Conservation (phyloP, 495 filamentous ascomycete genomes). For the Clavariopsis aquatica region DNA sequence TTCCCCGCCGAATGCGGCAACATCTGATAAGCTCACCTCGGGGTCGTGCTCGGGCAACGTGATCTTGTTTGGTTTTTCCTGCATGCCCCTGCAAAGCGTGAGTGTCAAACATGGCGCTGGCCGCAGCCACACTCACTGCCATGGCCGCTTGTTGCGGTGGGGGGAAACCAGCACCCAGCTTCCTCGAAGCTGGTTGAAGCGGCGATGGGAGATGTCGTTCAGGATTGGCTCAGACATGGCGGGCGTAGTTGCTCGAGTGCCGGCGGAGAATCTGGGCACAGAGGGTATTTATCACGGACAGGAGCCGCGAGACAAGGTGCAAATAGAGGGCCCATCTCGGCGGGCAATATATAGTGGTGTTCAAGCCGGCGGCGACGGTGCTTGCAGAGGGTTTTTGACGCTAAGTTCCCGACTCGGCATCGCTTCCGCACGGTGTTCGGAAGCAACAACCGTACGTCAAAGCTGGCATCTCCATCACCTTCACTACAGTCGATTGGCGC, state of each 20-base stretch:
- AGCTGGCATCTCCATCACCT: not conserved
- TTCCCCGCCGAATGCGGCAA: not conserved
- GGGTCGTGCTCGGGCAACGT: slow-evolving; percentile 80
- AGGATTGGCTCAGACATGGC: slow-evolving; percentile 71
- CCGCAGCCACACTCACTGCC: slow-evolving; percentile 72
- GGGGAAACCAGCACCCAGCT: slow-evolving; percentile 93
- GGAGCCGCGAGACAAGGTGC: not conserved
- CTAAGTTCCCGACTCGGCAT: slow-evolving; percentile 2
- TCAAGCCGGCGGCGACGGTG: not conserved
- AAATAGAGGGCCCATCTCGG: slow-evolving; percentile 7
- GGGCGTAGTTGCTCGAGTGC: slow-evolving; percentile 1
- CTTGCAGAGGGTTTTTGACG: not conserved
- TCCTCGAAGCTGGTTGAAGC: slow-evolving; percentile 87
- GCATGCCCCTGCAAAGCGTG: slow-evolving; percentile 67
- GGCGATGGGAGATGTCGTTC: slow-evolving; percentile 93
- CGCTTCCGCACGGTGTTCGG: not conserved
- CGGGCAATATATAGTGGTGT: slow-evolving; percentile 2
- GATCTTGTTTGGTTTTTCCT: slow-evolving; percentile 78
- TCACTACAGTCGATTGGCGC: slow-evolving; percentile 19
- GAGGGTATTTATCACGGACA: not conserved
- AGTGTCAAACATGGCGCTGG: not conserved
- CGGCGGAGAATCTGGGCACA: not conserved
- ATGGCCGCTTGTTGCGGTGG: slow-evolving; percentile 92
- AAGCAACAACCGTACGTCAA: not conserved
- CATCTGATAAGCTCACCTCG: slow-evolving; percentile 50